Evolutionary conservation across 2,329 filamentous ascomycete genomes (phyloP).

Genomic region (Sporothrix luriei): DNA sequence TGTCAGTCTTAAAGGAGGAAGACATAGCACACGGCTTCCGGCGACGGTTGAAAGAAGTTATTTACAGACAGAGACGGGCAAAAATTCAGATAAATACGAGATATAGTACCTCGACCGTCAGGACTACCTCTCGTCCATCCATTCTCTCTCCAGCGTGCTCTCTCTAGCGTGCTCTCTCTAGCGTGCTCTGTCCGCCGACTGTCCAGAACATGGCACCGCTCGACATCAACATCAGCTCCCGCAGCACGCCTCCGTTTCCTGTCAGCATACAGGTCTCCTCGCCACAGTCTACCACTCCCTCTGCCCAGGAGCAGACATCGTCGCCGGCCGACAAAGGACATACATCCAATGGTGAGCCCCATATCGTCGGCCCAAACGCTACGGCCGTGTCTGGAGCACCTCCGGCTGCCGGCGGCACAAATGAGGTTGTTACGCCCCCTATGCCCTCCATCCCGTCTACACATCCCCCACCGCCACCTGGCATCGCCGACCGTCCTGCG

Average conservation of each 20-base stretch:
- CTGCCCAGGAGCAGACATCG: background rate
- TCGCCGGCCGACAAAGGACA: background rate
- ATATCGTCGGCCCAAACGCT: background rate
- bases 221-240: background rate
- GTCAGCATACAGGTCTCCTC: background rate
- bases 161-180: background rate
- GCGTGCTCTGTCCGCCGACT: background rate
- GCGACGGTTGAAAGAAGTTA: background rate
- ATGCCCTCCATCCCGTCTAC: background rate
- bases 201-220: constrained; percentile 1
- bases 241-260: background rate
- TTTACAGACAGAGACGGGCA: background rate
- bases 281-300: background rate
- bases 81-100: background rate
- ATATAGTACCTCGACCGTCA: background rate
- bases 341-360: background rate
- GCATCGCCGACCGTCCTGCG: background rate
- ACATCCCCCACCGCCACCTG: background rate
- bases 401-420: background rate
- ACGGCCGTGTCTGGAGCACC: background rate
- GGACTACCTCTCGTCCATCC: too few relatives aligned
- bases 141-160: too few relatives aligned
- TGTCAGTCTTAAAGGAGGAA: background rate
- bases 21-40: background rate
- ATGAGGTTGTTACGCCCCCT: background rate